Evolutionary conservation across 768 basidiomycete genomes (phyloP).

Genomic region (Tylopilus cervinicoccineus): DNA sequence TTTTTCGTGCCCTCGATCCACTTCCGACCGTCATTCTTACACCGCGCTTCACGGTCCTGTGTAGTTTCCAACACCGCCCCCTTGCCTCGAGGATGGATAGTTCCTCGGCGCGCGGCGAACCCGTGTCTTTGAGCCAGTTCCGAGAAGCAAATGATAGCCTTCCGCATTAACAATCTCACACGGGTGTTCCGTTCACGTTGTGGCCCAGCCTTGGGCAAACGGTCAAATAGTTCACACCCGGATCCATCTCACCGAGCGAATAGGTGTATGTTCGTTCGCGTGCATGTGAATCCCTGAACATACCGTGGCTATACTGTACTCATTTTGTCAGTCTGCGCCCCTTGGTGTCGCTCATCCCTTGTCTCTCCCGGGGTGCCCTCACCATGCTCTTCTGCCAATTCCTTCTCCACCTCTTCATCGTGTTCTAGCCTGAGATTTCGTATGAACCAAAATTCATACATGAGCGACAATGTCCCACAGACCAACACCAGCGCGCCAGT

Average conservation of each 20-base stretch:
- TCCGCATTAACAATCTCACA: not conserved
- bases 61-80: constrained; percentile 11
- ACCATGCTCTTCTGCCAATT: constrained; percentile 41
- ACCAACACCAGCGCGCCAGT: constrained; percentile 38
- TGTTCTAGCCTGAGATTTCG: constrained; percentile 42
- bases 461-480: constrained; percentile 37
- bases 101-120: constrained; percentile 11
- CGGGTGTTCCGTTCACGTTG: constrained; percentile 2
- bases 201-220: not conserved
- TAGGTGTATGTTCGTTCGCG: not conserved
- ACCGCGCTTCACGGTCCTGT: not conserved
- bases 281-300: not conserved
- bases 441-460: constrained; percentile 45
- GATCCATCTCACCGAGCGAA: not conserved
- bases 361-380: constrained; percentile 34
- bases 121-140: constrained; percentile 15
- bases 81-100: constrained; percentile 21
- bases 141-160: constrained; percentile 5
- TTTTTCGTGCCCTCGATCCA: not conserved
- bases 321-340: not conserved
- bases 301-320: not conserved
- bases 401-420: constrained; percentile 37
- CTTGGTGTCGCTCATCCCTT: not conserved
- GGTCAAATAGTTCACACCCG: not conserved
- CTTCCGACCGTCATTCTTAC: not conserved